These are phyloP conservation scores for Tuber aestivum DNA, from an alignment of 495 filamentous ascomycete genomes.

Conservation along the genomic window DNA sequence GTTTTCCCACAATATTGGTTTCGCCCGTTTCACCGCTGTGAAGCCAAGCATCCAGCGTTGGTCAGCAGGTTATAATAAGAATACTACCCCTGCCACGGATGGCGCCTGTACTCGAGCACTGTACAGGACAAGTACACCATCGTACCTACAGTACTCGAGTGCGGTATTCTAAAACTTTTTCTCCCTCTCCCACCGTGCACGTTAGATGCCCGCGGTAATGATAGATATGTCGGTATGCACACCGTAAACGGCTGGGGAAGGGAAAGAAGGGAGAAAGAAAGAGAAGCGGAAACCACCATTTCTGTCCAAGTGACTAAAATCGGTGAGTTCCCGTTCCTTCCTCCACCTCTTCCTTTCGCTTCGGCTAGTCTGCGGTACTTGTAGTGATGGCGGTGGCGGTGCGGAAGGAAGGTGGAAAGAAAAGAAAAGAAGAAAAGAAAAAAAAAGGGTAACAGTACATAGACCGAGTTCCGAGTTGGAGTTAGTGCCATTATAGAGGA, in stretches of 20 bases:
- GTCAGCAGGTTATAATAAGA: not conserved
- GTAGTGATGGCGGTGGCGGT: not conserved
- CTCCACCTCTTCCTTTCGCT: not conserved
- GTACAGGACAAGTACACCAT: too few species aligned
- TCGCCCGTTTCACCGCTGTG: not conserved
- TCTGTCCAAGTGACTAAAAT: not conserved
- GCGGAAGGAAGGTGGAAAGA: not conserved
- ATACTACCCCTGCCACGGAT: too few species aligned
- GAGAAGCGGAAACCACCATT: too few species aligned
- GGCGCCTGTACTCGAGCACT: too few species aligned
- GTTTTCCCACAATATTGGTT: not conserved
- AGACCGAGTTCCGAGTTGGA: not conserved
- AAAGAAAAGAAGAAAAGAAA: not conserved
- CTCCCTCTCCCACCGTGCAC: not conserved
- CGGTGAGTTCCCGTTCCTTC: not conserved
- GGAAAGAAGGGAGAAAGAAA: too few species aligned
- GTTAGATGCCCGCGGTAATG: not conserved
- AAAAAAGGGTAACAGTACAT: not conserved
- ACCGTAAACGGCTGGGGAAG: not conserved
- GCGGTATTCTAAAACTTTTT: not conserved
- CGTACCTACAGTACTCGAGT: too few species aligned
- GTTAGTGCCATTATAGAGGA: constrained; percentile 1
- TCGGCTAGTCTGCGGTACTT: too few species aligned
- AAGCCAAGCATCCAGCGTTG: not conserved
- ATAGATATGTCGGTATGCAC: not conserved